These are phyloP conservation scores for Rhodotorula diobovata DNA, from an alignment of 768 basidiomycete species.

Conservation along the genomic window DNA sequence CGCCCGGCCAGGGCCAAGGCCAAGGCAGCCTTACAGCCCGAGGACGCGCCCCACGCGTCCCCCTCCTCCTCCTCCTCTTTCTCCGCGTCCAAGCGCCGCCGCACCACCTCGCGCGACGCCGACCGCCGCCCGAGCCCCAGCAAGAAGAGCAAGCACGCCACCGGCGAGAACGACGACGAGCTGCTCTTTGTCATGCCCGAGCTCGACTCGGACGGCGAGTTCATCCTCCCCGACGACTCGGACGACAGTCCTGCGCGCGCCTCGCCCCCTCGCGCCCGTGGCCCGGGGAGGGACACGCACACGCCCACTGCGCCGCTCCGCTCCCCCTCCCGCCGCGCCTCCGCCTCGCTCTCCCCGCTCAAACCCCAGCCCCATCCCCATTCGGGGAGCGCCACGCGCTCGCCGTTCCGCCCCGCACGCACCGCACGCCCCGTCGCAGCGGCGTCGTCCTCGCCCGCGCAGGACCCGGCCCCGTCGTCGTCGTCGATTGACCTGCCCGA, in stretches of 20 bases:
- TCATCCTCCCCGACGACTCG: neutral
- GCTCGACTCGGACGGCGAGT: slow-evolving; percentile 29
- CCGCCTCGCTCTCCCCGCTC: neutral
- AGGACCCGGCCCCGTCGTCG: neutral
- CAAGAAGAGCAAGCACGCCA: neutral
- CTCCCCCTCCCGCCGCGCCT: neutral
- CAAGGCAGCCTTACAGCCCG: no score
- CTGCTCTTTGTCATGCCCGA: slow-evolving; percentile 1
- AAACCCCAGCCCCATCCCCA: no score
- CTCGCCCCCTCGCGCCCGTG: neutral
- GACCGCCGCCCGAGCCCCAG: no score
- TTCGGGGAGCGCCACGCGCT: no score
- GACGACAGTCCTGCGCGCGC: neutral
- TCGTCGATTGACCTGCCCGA: slow-evolving; percentile 10
- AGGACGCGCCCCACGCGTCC: neutral
- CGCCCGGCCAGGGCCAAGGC: no score
- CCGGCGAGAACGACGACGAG: neutral
- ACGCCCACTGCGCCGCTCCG: no score
- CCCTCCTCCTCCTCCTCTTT: neutral
- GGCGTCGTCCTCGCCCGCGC: neutral
- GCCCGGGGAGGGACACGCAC: neutral
- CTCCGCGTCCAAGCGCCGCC: neutral
- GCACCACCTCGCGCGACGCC: neutral
- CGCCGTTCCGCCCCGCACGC: neutral
- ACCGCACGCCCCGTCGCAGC: neutral